Base-by-base conservation (phyloP, 768 basidiomycete species). In the Kwoniella sp. region DNA sequence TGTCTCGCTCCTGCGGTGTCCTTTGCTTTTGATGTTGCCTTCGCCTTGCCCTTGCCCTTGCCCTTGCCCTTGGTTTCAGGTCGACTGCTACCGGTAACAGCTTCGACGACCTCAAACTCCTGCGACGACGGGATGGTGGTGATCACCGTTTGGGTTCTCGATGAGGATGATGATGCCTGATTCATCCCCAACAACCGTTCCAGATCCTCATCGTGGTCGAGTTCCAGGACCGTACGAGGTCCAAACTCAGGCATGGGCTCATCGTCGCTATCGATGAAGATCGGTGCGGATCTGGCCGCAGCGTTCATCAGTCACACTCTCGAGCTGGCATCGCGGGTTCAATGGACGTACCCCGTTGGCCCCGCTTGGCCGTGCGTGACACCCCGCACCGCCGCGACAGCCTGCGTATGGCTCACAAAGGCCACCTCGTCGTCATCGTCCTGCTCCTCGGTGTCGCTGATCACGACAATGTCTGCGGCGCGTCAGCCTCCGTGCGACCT, bases 401-500 rank as follows among this genome's bases (percentile, higher is more conserved):
- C 34, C 43, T 49, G 33, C 17, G 38, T 49, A 2, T 44, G 45
- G 6, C 59, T 53, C 5, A 60, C 46, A 19, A 60, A 60, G 26
- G 50, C 39, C n/a, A 64, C 53, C 15, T 46, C 56, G 26, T 64
- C 59, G 46, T 64, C 63, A 4, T 60, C 59, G 10, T 49, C 52
- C 26, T 56, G 14, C 20, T 56, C 54, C 26, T 50, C 48, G 25
- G 48, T 41, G 42, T 63, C 62, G 29, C 58, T 60, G 25, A 59
- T 55, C 26, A 60, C 36, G 12, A 63, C 47, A 39, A 60, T 52
- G 19, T 54, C 55, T n/a, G n/a, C n/a, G n/a, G n/a, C n/a, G n/a
- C n/a, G n/a, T n/a, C n/a, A n/a, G n/a, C n/a, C n/a, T n/a, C n/a
- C n/a, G n/a, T n/a, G n/a, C n/a, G n/a, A n/a, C n/a, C n/a, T n/a